phyloP scores from a whole-genome alignment of 148 eudicot species.

The Vaccinium macrocarpon region DNA sequence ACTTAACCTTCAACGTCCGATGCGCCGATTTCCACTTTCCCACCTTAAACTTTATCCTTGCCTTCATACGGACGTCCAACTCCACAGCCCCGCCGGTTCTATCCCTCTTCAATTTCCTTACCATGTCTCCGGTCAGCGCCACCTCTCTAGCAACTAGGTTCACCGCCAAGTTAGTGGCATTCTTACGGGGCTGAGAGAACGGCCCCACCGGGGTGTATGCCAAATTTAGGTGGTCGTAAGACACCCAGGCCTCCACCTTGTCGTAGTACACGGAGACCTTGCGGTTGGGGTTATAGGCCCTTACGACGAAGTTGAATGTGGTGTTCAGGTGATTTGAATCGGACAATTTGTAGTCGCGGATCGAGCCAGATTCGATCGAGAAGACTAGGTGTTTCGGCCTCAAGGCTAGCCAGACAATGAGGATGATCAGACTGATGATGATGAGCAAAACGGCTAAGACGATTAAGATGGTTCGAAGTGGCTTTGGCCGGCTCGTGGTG shows the following conservation, averaged over 20 bases:
- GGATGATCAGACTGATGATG: background rate
- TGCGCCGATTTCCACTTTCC: background rate
- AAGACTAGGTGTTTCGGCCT: background rate
- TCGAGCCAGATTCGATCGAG: background rate
- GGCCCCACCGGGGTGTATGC: background rate
- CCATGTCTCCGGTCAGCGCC: background rate
- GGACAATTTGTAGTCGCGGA: background rate
- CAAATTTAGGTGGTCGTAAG: background rate
- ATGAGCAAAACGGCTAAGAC: background rate
- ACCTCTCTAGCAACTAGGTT: background rate
- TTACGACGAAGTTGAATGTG: background rate
- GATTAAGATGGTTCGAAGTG: background rate
- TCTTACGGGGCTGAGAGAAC: background rate
- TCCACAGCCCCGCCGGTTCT: background rate
- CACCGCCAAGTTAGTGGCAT: background rate
- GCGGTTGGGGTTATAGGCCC: background rate
- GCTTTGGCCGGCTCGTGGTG: background rate
- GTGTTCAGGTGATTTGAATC: background rate
- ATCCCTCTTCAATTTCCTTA: background rate
- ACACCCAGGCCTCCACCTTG: background rate
- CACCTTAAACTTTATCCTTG: background rate
- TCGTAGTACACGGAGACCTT: background rate
- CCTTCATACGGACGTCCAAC: background rate
- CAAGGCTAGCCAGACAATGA: background rate
- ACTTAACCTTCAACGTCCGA: background rate